Base-by-base conservation (phyloP, 2,329 filamentous ascomycete species). In the Fusarium mundagurra region DNA sequence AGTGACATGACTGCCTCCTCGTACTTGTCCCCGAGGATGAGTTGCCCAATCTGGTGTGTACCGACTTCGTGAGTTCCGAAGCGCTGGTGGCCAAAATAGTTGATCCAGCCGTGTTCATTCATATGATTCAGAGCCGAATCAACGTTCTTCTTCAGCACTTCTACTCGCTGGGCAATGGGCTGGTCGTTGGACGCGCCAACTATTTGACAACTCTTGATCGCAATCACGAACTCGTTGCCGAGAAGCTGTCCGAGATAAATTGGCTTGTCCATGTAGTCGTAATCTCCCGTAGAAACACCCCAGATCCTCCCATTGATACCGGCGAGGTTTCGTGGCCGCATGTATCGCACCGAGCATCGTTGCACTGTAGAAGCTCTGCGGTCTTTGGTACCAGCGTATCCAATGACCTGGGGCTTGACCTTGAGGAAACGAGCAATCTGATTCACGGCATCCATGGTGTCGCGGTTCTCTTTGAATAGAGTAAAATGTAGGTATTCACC, bases 1-100 rank as follows among this genome's bases (percentile, higher is more conserved):
- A 99, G 91, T 27, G 91, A 88, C 61, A 94, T 88, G 63, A 96
- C 91, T 20, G 96, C 96, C 38, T 90, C 93, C 80, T 95, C 88
- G 76, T 95, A 95, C 78, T 98, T 91, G 36, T 90, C 92, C 75
- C 93, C 89, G 2, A 99, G 88, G 80, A 99, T 95, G 81, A 94
- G 92, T 80, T 92, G 90, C 55, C 96, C 96, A 57, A 98, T 86
- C 45, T 92, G 89, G 79, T 98, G 94, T 1, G 96, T 99, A 39
- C 95, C 93, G 18, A 94, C 92, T 34, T 91, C 86, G 82, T 96
- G 96, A 1, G 95, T 96, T 34, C 96, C 96, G 78, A 99, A 99
- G 31, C 96, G 92, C 84, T 99, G 96, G n/a, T 98, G 90, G 14
- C 96, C 96, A 80, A 95, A 99, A 85, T 98, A 99, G 84, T 99